A percentile compares a stretch with the other conserved stretches of the same genome.
These are phyloP conservation scores for Fallopia convolvulus DNA, from an alignment of 148 eudicot genomes.

Conservation along the genomic window DNA sequence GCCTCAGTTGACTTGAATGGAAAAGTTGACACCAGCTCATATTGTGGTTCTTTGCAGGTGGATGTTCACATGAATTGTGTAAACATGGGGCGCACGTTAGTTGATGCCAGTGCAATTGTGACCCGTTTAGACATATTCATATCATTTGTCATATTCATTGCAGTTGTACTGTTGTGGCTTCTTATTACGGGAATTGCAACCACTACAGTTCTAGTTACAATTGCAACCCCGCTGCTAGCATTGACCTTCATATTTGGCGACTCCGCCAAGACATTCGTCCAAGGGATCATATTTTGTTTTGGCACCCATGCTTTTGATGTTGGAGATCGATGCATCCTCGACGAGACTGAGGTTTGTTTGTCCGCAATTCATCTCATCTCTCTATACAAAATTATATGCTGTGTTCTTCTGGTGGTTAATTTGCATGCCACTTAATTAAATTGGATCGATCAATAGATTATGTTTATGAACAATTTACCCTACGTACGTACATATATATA, in stretches of 20 bases:
- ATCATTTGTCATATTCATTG: not conserved
- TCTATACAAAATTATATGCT: too few relatives aligned
- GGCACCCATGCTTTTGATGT: not conserved
- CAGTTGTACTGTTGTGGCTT: not conserved
- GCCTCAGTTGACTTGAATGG: too few relatives aligned
- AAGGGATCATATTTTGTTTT: not conserved
- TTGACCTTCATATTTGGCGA: not conserved
- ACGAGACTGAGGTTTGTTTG: conserved; percentile 2
- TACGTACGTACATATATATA: too few relatives aligned
- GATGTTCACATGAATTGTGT: not conserved
- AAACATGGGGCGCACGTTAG: not conserved
- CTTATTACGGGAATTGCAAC: conserved; percentile 1
- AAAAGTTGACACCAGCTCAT: too few relatives aligned
- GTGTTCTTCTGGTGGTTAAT: too few relatives aligned
- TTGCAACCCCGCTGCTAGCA: not conserved
- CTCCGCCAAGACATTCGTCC: not conserved
- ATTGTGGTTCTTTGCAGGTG: not conserved
- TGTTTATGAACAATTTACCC: too few relatives aligned
- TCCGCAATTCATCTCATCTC: too few relatives aligned
- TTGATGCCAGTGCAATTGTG: not conserved
- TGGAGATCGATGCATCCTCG: not conserved
- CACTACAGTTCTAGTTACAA: not conserved
- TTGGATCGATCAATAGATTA: too few relatives aligned
- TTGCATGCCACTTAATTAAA: too few relatives aligned
- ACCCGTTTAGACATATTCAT: not conserved